A percentile compares a stretch with the other conserved stretches of the same genome.
Conservation (phyloP, 805 yeast species). For the Naumovozyma castellii region DNA sequence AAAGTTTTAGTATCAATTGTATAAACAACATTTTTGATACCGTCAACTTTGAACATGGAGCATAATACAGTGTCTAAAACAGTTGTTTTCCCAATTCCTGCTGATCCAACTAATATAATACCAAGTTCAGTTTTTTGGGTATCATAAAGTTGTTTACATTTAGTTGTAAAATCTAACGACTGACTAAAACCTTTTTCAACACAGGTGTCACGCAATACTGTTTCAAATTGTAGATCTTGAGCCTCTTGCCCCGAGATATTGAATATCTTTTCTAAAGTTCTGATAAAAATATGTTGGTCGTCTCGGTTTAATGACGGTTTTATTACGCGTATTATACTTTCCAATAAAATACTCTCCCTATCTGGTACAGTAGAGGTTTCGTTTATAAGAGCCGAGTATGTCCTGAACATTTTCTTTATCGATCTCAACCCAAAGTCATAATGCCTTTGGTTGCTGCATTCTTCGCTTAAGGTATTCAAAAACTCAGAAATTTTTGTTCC, state of each 20-base stretch:
- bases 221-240: background rate
- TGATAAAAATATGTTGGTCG: constrained; percentile 41
- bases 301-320: constrained; percentile 53
- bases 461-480: constrained; percentile 36
- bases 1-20: constrained; percentile 70
- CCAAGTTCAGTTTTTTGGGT: constrained; percentile 64
- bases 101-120: constrained; percentile 64
- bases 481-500: constrained; percentile 46
- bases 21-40: constrained; percentile 32
- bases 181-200: constrained; percentile 25
- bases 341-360: constrained; percentile 31
- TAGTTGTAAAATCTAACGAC: constrained; percentile 40
- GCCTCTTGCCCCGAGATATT: background rate
- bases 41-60: constrained; percentile 33
- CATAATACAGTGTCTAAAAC: constrained; percentile 41
- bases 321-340: constrained; percentile 51
- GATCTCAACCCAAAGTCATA: constrained; percentile 89
- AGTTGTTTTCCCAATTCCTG: constrained; percentile 68
- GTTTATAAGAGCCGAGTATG: constrained; percentile 44
- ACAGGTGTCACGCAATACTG: constrained; percentile 23
- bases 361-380: background rate
- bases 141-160: constrained; percentile 52
- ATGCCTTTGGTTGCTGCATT: constrained; percentile 50
- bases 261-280: constrained; percentile 8
- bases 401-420: constrained; percentile 53